Evolutionary conservation across 257 asterid genomes (phyloP), one percentile per base, ranked within the genome.

Genomic region (Cruciata laevipes): DNA sequence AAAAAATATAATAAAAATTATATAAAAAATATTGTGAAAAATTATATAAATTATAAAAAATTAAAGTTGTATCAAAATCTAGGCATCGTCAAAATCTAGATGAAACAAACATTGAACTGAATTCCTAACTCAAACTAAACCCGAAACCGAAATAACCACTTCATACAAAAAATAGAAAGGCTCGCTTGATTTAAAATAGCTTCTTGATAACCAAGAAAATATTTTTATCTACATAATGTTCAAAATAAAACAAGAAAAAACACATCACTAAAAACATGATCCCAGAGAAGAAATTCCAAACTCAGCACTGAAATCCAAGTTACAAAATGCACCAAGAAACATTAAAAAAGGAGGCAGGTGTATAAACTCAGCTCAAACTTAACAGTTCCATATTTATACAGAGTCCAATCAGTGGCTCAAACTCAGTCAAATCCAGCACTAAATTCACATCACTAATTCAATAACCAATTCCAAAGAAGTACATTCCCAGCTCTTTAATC

Each of bases 141-240:
- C n/a, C n/a, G n/a, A n/a, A n/a, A n/a, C n/a, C n/a, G n/a, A n/a
- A n/a, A n/a, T n/a, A n/a, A n/a, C n/a, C n/a, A n/a, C n/a, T n/a
- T n/a, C n/a, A n/a, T n/a, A n/a, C n/a, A n/a, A n/a, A n/a, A n/a
- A n/a, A n/a, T n/a, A n/a, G n/a, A n/a, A n/a, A n/a, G n/a, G n/a
- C n/a, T n/a, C n/a, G n/a, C n/a, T n/a, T n/a, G n/a, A n/a, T n/a
- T n/a, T n/a, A n/a, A n/a, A n/a, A n/a, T n/a, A n/a, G n/a, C n/a
- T n/a, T n/a, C n/a, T n/a, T n/a, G n/a, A n/a, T n/a, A n/a, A n/a
- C n/a, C 47, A 67, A 71, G 71, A 73, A 73, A 68, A 73, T 5
- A 4, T 47, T 16, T 16, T 72, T 87, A 94, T 94, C 47, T 77
- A 72, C 75, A 72, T 74, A 68, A 96, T 85, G 87, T 83, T 79